Base-by-base conservation (phyloP, 139 green algal species). In the Tetradesmus obliquus region DNA sequence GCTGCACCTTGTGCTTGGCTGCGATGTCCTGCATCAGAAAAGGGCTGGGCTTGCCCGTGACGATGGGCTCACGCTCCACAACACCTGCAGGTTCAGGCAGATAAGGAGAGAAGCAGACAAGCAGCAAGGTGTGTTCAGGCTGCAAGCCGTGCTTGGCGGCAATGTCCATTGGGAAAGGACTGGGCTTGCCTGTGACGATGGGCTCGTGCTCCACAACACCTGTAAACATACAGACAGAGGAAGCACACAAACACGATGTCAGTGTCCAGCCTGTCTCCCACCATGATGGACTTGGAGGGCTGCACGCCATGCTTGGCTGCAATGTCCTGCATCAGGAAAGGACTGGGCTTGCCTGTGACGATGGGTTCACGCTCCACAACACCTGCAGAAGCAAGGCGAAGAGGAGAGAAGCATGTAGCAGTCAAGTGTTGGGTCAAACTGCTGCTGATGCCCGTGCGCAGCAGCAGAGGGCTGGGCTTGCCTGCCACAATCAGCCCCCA, bases 11-110 rank as follows among this genome's bases (percentile, higher is more conserved):
- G 88, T 96, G 97, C 71, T 94, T 90, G 19, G 87, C 81, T 71
- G 95, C 95, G 79, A 99, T 98, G 94, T 98, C 97, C 55, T 96
- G 94, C 90, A 99, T 94, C 95, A 99, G 98, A 94, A 99, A 99
- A 87, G 96, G 94, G 13, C 93, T 92, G n/a, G 97, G 97, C 94
- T 99, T 99, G 83, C 98, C 98, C 57, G 99, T 96, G 53, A 98
- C 95, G 2, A 89, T 53, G 3, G 91, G 86, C 85, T 84, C 85
- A 62, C 51, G 32, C 51, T 82, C 91, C 10, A 86, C 53, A 71
- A 90, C 90, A 80, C 22, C 83, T 90, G 83, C 55, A 72, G 20
- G 2, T 15, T 17, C 15, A 24, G 54, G 1, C 55, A 53, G 9
- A 58, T 19, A 5, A 66, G 62, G 20, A 45, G 32, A 17, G 12